Evolutionary conservation across 768 basidiomycete species (phyloP).

Genomic region (Boletus patriciae): DNA sequence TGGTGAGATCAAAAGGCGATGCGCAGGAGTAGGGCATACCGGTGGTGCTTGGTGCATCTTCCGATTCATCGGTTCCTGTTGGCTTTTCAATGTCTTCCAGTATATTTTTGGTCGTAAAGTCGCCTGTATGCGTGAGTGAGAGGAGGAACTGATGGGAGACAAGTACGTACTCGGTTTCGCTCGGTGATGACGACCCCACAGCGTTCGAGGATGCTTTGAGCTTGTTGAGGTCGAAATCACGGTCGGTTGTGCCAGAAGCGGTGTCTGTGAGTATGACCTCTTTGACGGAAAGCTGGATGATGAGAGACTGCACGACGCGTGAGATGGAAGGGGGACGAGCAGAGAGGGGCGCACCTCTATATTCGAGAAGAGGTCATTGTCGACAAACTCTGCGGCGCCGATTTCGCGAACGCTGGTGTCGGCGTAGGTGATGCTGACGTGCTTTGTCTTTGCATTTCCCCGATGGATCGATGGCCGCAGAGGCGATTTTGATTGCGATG

Average conservation of each 20-base stretch:
- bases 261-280: conserved; percentile 88
- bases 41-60: conserved; percentile 15
- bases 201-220: conserved; percentile 81
- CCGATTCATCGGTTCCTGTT: conserved; percentile 33
- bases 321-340: neutral
- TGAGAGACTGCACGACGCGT: conserved; percentile 61
- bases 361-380: conserved; percentile 95
- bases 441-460: conserved; percentile 61
- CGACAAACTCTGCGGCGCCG: conserved; percentile 88
- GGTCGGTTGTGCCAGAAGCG: conserved; percentile 65
- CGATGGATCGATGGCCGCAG: conserved; percentile 48
- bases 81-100: conserved; percentile 67
- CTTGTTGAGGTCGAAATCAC: conserved; percentile 87
- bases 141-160: neutral
- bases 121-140: conserved; percentile 49
- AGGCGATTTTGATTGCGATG: conserved; percentile 80
- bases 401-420: conserved; percentile 84
- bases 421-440: conserved; percentile 86
- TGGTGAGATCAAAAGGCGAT: neutral
- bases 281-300: conserved; percentile 97
- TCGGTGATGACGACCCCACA: conserved; percentile 91
- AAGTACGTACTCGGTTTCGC: conserved; percentile 66
- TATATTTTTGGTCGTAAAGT: conserved; percentile 80
- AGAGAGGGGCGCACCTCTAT: conserved; percentile 64
- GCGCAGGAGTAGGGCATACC: conserved; percentile 7